phyloP scores from a whole-genome alignment of 768 basidiomycete species.

The Baorangia bicolor region DNA sequence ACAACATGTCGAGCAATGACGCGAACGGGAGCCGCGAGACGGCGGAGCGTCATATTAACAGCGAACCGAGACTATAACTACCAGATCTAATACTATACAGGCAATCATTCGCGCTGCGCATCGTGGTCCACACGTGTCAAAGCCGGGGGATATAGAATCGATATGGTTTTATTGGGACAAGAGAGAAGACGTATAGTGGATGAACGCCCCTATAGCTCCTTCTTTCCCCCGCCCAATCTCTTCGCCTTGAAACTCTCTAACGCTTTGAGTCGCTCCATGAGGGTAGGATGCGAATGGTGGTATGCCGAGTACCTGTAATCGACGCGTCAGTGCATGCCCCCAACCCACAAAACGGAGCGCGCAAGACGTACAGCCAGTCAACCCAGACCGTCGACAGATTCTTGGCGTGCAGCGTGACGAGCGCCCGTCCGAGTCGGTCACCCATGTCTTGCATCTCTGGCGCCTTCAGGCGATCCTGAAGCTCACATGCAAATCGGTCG shows the following conservation, averaged over 20 bases:
- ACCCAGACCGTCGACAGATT: conserved; percentile 94
- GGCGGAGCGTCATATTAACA: background rate
- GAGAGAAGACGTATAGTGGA: background rate
- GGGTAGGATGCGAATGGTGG: conserved; percentile 93
- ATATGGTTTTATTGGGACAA: background rate
- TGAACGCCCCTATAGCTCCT: conserved; percentile 18
- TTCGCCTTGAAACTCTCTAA: conserved; percentile 65
- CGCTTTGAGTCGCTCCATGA: conserved; percentile 84
- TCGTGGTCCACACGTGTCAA: background rate
- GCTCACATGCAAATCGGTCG: conserved; percentile 80
- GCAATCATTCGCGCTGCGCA: background rate
- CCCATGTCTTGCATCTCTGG: conserved; percentile 82
- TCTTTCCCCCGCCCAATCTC: conserved; percentile 29
- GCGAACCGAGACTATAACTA: background rate
- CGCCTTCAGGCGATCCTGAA: conserved; percentile 46
- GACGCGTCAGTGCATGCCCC: background rate
- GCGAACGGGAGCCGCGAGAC: background rate
- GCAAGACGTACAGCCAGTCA: conserved; percentile 70
- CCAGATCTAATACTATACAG: background rate
- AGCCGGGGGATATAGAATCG: too few species aligned
- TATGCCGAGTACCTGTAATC: conserved; percentile 82
- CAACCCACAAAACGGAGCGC: background rate
- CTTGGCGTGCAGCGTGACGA: conserved; percentile 86
- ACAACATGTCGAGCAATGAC: background rate
- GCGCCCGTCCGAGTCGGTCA: conserved; percentile 75